phyloP scores from a whole-genome alignment of 768 basidiomycete genomes.

The Kockovaella imperatae region DNA sequence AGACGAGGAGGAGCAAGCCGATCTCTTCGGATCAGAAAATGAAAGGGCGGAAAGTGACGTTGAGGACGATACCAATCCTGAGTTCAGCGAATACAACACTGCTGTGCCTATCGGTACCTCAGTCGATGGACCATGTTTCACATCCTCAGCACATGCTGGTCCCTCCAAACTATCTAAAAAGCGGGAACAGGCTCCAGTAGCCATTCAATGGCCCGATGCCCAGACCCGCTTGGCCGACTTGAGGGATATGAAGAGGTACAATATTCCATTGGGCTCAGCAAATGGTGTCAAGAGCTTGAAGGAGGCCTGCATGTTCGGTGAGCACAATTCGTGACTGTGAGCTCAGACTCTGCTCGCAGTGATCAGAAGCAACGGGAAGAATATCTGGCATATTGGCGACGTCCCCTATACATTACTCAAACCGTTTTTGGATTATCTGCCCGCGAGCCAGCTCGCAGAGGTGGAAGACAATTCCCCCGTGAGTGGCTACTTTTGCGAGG shows the following conservation, averaged over 20 bases:
- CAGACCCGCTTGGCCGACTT: too few relatives aligned
- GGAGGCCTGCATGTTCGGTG: slow-evolving; percentile 15
- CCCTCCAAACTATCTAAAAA: slow-evolving; percentile 1
- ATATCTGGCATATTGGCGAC: slow-evolving; percentile 36
- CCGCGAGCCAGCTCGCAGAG: slow-evolving; percentile 25
- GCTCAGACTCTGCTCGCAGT: slow-evolving; percentile 8
- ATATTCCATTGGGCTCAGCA: not conserved
- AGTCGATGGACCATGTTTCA: not conserved
- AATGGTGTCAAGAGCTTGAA: slow-evolving; percentile 6
- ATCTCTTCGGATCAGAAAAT: slow-evolving; percentile 21
- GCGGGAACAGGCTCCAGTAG: not conserved
- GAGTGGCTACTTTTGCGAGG: slow-evolving; percentile 3
- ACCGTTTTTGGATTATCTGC: slow-evolving; percentile 24
- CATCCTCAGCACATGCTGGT: not conserved
- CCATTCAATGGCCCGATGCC: not conserved
- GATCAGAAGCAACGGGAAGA: slow-evolving; percentile 13
- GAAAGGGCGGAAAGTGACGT: not conserved
- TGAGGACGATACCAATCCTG: slow-evolving; percentile 3
- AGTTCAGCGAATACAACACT: not conserved
- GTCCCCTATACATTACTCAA: slow-evolving; percentile 19
- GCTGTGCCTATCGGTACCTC: not conserved
- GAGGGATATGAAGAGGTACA: not conserved
- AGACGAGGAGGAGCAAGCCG: slow-evolving; percentile 14
- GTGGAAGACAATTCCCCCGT: slow-evolving; percentile 28
- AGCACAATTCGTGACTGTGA: not conserved